Evolutionary conservation across 805 yeast genomes (phyloP).

Genomic region (Wickerhamomyces chaumierensis): DNA sequence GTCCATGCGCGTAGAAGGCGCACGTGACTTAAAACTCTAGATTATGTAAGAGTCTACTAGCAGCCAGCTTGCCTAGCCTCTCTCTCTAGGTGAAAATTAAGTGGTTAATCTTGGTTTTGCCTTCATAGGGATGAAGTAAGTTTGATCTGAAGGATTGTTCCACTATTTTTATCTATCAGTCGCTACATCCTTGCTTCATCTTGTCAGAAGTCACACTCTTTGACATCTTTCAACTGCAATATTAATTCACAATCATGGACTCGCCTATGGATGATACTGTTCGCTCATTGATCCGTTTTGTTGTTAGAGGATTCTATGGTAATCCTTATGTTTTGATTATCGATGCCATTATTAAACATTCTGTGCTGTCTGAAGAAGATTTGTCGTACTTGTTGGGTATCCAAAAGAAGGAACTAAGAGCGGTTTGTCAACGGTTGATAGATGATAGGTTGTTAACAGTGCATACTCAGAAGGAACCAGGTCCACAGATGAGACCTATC

Average conservation of each 20-base stretch:
- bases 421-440: conserved; percentile 66
- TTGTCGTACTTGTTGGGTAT: conserved; percentile 70
- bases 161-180: too few species aligned
- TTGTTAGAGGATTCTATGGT: conserved; percentile 79
- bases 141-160: too few species aligned
- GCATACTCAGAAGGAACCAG: conserved; percentile 63
- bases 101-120: too few species aligned
- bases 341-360: conserved; percentile 81
- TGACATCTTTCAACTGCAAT: too few species aligned
- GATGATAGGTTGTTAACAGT: conserved; percentile 73
- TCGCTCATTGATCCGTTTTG: conserved; percentile 52
- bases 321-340: conserved; percentile 72
- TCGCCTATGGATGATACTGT: conserved; percentile 27
- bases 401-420: conserved; percentile 76
- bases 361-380: conserved; percentile 89
- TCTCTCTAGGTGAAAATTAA: too few species aligned
- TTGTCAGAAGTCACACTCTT: too few species aligned
- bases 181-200: too few species aligned
- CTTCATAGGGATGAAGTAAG: too few species aligned
- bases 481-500: conserved; percentile 51
- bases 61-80: too few species aligned
- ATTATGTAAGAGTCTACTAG: too few species aligned
- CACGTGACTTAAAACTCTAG: too few species aligned
- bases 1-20: too few species aligned
- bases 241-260: not conserved